phyloP scores from a whole-genome alignment of 1,139 yeast species.

The Blastobotrys persicus region DNA sequence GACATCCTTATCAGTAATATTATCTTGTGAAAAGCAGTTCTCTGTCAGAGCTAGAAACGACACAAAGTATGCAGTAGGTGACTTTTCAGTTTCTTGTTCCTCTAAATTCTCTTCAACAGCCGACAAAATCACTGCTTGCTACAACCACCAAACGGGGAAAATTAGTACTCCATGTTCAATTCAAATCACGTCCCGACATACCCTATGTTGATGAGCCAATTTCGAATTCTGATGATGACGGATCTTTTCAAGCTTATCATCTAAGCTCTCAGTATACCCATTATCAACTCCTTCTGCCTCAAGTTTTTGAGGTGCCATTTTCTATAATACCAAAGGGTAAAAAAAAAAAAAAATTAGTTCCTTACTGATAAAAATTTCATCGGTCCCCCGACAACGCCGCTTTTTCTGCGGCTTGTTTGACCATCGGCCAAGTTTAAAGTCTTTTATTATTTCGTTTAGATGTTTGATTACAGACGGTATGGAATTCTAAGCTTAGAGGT shows the following conservation, averaged over 20 bases:
- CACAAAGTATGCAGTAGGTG: slow-evolving; percentile 71
- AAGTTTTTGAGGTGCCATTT: slow-evolving; percentile 6
- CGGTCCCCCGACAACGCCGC: slow-evolving; percentile 1
- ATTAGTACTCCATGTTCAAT: background rate
- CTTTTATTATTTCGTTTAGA: no score
- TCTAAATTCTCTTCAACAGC: slow-evolving; percentile 88
- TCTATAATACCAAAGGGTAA: background rate
- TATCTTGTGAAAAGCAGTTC: slow-evolving; percentile 57
- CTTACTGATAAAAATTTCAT: slow-evolving; percentile 3
- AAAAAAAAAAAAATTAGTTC: background rate
- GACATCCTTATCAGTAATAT: slow-evolving; percentile 55
- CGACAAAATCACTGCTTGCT: slow-evolving; percentile 59
- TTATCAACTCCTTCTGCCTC: slow-evolving; percentile 2
- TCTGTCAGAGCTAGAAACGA: slow-evolving; percentile 80
- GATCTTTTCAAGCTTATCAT: background rate
- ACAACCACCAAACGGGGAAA: background rate
- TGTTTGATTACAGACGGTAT: no score
- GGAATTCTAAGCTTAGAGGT: no score
- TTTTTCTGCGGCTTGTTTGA: background rate
- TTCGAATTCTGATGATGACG: slow-evolving; percentile 5
- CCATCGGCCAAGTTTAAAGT: no score
- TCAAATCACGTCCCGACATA: background rate
- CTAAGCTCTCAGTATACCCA: background rate
- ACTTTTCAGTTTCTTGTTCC: slow-evolving; percentile 60
- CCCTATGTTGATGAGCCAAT: slow-evolving; percentile 1